phyloP scores from a whole-genome alignment of 305 asterid genomes.

The Fraxinus velutina region DNA sequence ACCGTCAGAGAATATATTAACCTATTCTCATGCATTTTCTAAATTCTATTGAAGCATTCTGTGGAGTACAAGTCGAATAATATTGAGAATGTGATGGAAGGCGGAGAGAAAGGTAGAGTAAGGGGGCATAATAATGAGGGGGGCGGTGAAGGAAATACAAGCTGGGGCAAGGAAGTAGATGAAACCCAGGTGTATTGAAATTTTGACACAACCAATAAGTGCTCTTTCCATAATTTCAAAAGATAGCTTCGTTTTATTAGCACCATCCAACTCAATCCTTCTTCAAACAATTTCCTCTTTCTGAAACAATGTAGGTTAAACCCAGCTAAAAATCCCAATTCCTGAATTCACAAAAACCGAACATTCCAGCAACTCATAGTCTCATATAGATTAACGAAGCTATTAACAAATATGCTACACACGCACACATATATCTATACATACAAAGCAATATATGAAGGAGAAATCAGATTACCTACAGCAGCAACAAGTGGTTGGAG shows the following conservation, averaged over 20 bases:
- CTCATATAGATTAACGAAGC: background rate
- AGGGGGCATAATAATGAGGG: background rate
- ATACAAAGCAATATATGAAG: background rate
- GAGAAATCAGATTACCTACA: constrained; percentile 34
- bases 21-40: background rate
- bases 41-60: background rate
- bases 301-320: background rate
- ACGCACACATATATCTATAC: background rate
- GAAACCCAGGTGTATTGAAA: background rate
- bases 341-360: background rate
- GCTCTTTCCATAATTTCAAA: background rate
- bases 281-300: background rate
- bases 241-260: background rate
- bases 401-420: background rate
- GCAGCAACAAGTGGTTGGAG: constrained; percentile 82
- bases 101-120: background rate
- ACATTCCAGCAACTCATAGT: background rate
- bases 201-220: background rate
- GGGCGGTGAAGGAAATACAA: background rate
- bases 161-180: background rate
- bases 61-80: background rate
- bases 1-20: background rate
- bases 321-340: constrained; percentile 5
- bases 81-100: background rate
- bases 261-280: background rate